Conservation (phyloP, 805 yeast genomes). For the Nakazawaea anatomiae region DNA sequence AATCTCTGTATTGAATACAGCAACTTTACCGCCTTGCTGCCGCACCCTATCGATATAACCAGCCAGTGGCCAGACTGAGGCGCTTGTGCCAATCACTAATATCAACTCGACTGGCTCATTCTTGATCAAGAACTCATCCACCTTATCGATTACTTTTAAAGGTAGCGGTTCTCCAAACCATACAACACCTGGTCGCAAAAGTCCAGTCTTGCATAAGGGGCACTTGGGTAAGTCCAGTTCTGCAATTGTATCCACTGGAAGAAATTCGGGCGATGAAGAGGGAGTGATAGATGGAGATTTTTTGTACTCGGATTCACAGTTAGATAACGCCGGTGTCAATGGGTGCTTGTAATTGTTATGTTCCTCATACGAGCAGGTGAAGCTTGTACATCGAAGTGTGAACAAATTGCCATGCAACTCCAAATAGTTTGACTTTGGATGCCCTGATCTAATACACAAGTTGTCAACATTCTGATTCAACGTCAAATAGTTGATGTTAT, state of each 20-base stretch:
- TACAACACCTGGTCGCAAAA: slow-evolving; percentile 83
- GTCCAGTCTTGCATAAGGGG: slow-evolving; percentile 62
- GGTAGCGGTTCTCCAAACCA: slow-evolving; percentile 95
- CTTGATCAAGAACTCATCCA: slow-evolving; percentile 62
- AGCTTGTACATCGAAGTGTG: slow-evolving; percentile 67
- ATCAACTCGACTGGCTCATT: slow-evolving; percentile 59
- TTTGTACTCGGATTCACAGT: slow-evolving; percentile 31
- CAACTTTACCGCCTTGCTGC: slow-evolving; percentile 73
- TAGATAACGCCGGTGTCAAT: slow-evolving; percentile 45
- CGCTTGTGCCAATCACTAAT: slow-evolving; percentile 80
- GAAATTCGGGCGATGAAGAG: slow-evolving; percentile 34
- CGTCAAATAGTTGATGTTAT: slow-evolving; percentile 43
- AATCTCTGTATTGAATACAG: slow-evolving; percentile 72
- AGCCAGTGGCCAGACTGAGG: slow-evolving; percentile 87
- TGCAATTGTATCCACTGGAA: slow-evolving; percentile 42
- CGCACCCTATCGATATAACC: slow-evolving; percentile 78
- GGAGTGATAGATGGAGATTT: slow-evolving; percentile 7
- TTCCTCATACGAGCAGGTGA: slow-evolving; percentile 60
- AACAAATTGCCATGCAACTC: slow-evolving; percentile 82
- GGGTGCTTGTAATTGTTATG: slow-evolving; percentile 51
- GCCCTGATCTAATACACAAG: slow-evolving; percentile 60
- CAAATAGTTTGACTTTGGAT: slow-evolving; percentile 42
- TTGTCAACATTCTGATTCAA: slow-evolving; percentile 86
- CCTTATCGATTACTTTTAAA: slow-evolving; percentile 50
- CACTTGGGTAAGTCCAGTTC: slow-evolving; percentile 63